Conservation (phyloP, 495 filamentous ascomycete genomes). For the Aspergillus heteromorphus region DNA sequence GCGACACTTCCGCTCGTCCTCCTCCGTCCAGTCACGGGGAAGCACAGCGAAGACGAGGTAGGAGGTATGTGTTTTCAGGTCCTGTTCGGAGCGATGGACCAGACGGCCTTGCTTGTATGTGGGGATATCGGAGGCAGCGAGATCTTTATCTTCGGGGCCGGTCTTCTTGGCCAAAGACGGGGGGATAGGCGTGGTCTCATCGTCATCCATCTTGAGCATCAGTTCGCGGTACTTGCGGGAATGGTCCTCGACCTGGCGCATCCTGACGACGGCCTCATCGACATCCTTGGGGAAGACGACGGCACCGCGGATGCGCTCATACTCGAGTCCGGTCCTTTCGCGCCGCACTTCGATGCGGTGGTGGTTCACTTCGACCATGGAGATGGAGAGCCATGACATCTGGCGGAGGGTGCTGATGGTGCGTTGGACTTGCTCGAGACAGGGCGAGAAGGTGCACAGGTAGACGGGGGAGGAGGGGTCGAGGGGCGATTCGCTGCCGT, state of each 20-base stretch:
- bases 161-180: conserved; percentile 12
- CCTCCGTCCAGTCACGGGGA: conserved; percentile 76
- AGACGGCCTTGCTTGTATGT: conserved; percentile 62
- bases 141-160: neutral
- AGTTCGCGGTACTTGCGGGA: conserved; percentile 49
- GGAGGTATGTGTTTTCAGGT: conserved; percentile 90
- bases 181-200: conserved; percentile 1
- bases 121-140: conserved; percentile 11
- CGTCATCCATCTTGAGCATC: conserved; percentile 5
- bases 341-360: conserved; percentile 73
- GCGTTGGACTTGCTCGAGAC: conserved; percentile 87
- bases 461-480: conserved; percentile 60
- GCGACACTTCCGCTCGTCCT: conserved; percentile 67
- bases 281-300: conserved; percentile 61
- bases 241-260: conserved; percentile 67
- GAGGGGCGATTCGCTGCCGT: conserved; percentile 53
- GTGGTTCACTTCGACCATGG: conserved; percentile 82
- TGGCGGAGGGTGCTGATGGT: conserved; percentile 74
- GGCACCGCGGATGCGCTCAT: conserved; percentile 54
- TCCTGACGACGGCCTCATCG: conserved; percentile 65
- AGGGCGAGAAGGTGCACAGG: conserved; percentile 92
- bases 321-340: conserved; percentile 65
- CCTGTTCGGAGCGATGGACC: conserved; percentile 72
- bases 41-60: conserved; percentile 93
- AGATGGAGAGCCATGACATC: conserved; percentile 82